phyloP scores from a whole-genome alignment of 768 basidiomycete genomes.

The Hortiboletus campestris region DNA sequence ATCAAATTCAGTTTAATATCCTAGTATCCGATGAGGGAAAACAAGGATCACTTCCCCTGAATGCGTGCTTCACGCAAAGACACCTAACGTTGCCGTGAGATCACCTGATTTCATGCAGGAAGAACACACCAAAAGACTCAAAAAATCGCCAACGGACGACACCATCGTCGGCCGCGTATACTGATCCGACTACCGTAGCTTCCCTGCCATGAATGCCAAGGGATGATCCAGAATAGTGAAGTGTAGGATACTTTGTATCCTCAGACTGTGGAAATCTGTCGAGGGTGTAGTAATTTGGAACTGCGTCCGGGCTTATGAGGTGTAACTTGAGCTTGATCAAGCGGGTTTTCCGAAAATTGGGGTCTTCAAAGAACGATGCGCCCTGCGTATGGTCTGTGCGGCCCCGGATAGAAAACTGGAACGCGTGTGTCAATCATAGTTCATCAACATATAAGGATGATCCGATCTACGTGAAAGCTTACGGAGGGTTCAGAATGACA shows the following conservation, averaged over 20 bases:
- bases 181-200: conserved; percentile 48
- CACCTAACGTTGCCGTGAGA: conserved; percentile 35
- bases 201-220: conserved; percentile 42
- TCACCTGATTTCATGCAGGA: conserved; percentile 6
- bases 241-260: conserved; percentile 37
- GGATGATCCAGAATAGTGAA: conserved; percentile 49
- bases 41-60: conserved; percentile 55
- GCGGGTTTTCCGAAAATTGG: conserved; percentile 62
- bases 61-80: conserved; percentile 52
- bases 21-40: neutral
- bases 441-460: neutral
- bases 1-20: neutral
- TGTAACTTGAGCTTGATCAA: conserved; percentile 57
- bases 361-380: conserved; percentile 48
- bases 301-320: conserved; percentile 36
- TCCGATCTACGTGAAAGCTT: conserved; percentile 48
- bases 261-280: conserved; percentile 21
- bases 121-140: conserved; percentile 34
- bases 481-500: neutral
- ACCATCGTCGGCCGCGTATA: conserved; percentile 46
- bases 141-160: conserved; percentile 58
- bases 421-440: neutral
- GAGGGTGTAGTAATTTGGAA: conserved; percentile 19
- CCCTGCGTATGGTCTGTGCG: conserved; percentile 20
- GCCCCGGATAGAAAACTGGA: conserved; percentile 21